phyloP scores from a whole-genome alignment of 306 rosid genomes.

The Sindora glabra region DNA sequence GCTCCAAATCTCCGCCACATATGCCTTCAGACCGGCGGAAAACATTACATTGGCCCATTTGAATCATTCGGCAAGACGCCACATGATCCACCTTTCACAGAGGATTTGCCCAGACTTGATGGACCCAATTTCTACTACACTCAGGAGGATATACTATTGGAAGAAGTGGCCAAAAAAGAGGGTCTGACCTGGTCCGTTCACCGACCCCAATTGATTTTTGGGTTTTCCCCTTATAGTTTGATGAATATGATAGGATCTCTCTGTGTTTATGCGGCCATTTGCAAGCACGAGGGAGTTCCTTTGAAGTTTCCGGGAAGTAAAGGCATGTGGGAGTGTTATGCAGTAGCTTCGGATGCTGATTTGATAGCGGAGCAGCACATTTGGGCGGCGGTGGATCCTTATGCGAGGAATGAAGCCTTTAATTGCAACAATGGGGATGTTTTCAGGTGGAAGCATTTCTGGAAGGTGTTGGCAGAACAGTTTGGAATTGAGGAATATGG shows the following conservation, averaged over 20 bases:
- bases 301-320: constrained; percentile 45
- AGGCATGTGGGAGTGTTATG: constrained; percentile 41
- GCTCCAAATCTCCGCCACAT: constrained; percentile 57
- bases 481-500: constrained; percentile 52
- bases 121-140: constrained; percentile 49
- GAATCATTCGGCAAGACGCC: constrained; percentile 18
- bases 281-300: constrained; percentile 51
- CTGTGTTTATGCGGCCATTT: constrained; percentile 60
- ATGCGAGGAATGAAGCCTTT: constrained; percentile 43
- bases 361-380: constrained; percentile 54
- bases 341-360: constrained; percentile 41
- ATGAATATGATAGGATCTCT: constrained; percentile 51
- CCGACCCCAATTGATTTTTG: constrained; percentile 44
- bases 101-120: constrained; percentile 45
- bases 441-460: constrained; percentile 60
- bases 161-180: constrained; percentile 33
- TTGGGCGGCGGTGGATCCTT: constrained; percentile 51
- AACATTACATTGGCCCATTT: constrained; percentile 46
- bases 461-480: constrained; percentile 52
- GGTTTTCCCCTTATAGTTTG: constrained; percentile 61
- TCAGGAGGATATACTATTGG: constrained; percentile 41
- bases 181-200: constrained; percentile 55
- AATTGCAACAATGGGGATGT: constrained; percentile 55
- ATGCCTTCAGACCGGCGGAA: constrained; percentile 59
- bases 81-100: constrained; percentile 58